phyloP scores from a whole-genome alignment of 2,329 filamentous ascomycete species.

The Talaromyces sp. region DNA sequence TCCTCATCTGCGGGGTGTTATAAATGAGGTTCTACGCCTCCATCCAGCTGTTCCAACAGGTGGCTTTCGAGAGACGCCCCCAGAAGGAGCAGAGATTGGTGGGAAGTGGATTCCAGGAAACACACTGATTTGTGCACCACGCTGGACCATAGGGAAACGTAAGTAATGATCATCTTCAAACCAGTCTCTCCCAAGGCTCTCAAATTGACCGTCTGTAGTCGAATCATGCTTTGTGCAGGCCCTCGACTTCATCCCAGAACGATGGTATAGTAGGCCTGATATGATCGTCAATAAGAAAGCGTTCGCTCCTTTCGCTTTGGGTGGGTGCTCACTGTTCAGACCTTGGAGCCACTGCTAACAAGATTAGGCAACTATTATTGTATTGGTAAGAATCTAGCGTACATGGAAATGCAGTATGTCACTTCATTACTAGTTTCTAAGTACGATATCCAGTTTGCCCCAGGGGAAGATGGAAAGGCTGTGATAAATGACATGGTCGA shows the following conservation, averaged over 20 bases:
- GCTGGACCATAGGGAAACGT: background rate
- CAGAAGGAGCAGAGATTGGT: slow-evolving; percentile 33
- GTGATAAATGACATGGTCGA: slow-evolving; percentile 19
- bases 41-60: slow-evolving; percentile 36
- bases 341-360: background rate
- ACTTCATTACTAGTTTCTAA: slow-evolving; percentile 20
- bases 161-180: background rate
- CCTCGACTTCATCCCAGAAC: slow-evolving; percentile 36
- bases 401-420: slow-evolving; percentile 22
- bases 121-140: slow-evolving; percentile 30
- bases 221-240: slow-evolving; percentile 22
- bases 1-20: slow-evolving; percentile 22
- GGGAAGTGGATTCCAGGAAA: slow-evolving; percentile 34
- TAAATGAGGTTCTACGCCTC: slow-evolving; percentile 40
- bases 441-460: slow-evolving; percentile 25
- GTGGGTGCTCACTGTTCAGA: background rate
- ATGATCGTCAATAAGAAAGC: slow-evolving; percentile 29
- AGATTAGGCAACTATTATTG: slow-evolving; percentile 24
- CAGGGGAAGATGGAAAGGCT: slow-evolving; percentile 20
- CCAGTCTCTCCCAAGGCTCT: background rate
- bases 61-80: slow-evolving; percentile 34
- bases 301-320: slow-evolving; percentile 29
- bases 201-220: background rate
- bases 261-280: slow-evolving; percentile 32
- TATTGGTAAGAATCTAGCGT: slow-evolving; percentile 27